Percentiles rank a stretch among this genome's conserved stretches.
phyloP scores from a whole-genome alignment of 108 stramenopile species.

The Nitzschia sp. region DNA sequence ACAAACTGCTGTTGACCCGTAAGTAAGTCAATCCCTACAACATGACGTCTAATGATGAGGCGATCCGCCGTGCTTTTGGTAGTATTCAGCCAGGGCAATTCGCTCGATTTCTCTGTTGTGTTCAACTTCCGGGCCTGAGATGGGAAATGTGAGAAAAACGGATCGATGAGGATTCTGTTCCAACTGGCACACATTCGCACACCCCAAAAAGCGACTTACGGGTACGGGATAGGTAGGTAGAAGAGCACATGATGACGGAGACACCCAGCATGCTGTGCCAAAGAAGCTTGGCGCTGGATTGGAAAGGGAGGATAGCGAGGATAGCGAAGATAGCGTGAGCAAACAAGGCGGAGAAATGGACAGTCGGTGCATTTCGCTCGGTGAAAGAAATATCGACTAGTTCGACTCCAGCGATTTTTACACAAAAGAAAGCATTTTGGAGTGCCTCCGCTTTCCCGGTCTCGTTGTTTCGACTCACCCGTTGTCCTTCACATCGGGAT shows the following conservation, averaged over 20 bases:
- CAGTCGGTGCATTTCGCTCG: too few species aligned
- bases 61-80: slow-evolving; percentile 38
- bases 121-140: slow-evolving; percentile 34
- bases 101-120: slow-evolving; percentile 22
- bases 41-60: slow-evolving; percentile 40
- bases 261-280: slow-evolving; percentile 37
- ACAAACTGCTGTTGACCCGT: too few species aligned
- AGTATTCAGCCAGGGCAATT: slow-evolving; percentile 36
- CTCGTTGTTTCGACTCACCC: slow-evolving; percentile 36
- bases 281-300: slow-evolving; percentile 21
- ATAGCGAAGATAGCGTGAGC: too few species aligned
- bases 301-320: neutral
- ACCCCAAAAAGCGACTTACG: slow-evolving; percentile 21
- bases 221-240: slow-evolving; percentile 36
- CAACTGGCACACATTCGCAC: neutral
- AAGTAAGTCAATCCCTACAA: too few species aligned
- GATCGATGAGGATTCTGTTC: neutral
- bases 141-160: neutral
- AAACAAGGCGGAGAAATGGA: too few species aligned
- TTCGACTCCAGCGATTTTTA: neutral
- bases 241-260: slow-evolving; percentile 35
- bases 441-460: neutral
- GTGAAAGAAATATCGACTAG: neutral
- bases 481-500: slow-evolving; percentile 30
- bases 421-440: neutral